Evolutionary conservation across 768 basidiomycete species (phyloP).

Genomic region (Mrakia frigida): DNA sequence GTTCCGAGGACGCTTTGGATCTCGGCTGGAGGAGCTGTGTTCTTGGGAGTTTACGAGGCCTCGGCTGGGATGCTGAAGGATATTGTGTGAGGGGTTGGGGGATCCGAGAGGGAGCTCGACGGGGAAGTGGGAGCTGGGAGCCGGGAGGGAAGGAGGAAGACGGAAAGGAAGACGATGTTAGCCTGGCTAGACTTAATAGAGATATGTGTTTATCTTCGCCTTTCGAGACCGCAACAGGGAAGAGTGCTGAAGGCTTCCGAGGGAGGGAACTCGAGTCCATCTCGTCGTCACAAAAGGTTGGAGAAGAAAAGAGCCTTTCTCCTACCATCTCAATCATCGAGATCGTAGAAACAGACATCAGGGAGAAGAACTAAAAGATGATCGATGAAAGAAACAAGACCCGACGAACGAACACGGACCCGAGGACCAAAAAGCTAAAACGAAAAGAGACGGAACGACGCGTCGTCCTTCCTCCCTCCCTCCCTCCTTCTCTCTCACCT

Average conservation of each 20-base stretch:
- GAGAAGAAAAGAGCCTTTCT: no score
- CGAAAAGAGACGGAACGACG: background rate
- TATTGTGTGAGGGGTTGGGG: no score
- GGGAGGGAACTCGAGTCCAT: no score
- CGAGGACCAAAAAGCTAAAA: background rate
- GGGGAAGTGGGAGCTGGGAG: background rate
- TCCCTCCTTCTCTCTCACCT: background rate
- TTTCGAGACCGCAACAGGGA: no score
- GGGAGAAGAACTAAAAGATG: no score
- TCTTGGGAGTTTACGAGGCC: conserved; percentile 94
- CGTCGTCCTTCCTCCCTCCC: background rate
- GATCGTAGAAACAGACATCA: no score
- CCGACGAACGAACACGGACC: background rate
- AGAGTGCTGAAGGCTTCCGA: no score
- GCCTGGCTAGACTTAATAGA: background rate
- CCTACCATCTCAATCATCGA: no score
- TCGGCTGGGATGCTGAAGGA: conserved; percentile 35
- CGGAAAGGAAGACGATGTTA: background rate
- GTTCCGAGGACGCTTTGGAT: conserved; percentile 94
- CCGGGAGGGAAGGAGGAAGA: background rate
- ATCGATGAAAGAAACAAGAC: background rate
- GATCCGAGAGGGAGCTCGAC: no score
- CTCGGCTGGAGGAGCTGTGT: conserved; percentile 91
- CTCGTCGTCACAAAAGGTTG: no score
- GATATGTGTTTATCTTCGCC: background rate